Base-by-base conservation (phyloP, 176 grass and related monocot genomes). In the Avena insularis region DNA sequence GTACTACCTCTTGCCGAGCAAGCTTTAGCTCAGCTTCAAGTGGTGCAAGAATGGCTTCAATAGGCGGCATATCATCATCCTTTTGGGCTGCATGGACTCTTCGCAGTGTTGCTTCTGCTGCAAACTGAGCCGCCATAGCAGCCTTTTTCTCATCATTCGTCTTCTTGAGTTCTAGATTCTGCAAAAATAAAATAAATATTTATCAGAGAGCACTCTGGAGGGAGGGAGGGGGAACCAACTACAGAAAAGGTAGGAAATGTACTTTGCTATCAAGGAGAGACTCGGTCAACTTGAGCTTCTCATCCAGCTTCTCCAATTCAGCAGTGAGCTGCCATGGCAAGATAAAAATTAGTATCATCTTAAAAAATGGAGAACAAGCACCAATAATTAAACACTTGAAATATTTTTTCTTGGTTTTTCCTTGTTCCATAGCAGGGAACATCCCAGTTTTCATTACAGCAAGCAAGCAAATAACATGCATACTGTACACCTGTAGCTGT, bases 151-250 rank as follows among this genome's bases (percentile, higher is more conserved):
- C 96, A 90, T 98, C 93, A 85, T 98, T 94, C 81, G 93, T 89
- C 80, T 91, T 98, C 82, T 96, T 98, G 56, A 98, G 91, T 90
- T 98, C 96, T 65, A 98, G 84, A 91, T 98, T 98, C 96, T 98
- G 86, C 64, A 86, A 40, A 82, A 78, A 56, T 65, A 68, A 78
- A 75, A 68, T 70, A 57, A 76, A 35, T 25, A 84, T 17, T 45
- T 75, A 84, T 77, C 53, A 87, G 36, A 54, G 14, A 90, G 72
- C 65, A 73, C 31, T 65, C 25, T 50, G 72, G 36, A 83, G 16
- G 62, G 46, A 43, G 9, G 29, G 47, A 17, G 12, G 14, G 9
- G 77, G 17, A 59, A 81, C 63, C 48, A 83, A 51, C 66, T 67
- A 78, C 79, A 77, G 12, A 87, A 65, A 58, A 59, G 46, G 58